Conservation (phyloP, 441 rosid species). For the Pelargonium hybrid region DNA sequence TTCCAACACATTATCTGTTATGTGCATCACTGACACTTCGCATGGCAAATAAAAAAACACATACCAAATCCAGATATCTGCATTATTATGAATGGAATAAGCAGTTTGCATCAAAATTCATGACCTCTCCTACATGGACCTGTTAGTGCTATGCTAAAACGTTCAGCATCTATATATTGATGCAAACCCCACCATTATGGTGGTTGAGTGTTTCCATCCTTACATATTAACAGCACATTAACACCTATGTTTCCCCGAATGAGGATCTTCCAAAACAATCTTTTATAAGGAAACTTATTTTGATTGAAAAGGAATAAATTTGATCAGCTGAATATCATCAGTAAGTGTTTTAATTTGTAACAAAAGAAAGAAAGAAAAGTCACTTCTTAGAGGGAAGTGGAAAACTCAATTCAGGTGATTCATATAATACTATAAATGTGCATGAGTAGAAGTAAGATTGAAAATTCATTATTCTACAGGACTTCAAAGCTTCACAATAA, state of each 20-base stretch:
- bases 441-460: neutral
- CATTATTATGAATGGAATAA: neutral
- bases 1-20: neutral
- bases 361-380: neutral
- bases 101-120: neutral
- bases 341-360: too few species aligned
- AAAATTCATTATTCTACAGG: neutral
- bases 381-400: neutral
- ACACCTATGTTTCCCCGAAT: too few species aligned
- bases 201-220: too few species aligned
- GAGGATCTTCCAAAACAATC: too few species aligned
- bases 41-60: neutral
- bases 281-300: too few species aligned
- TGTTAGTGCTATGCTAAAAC: too few species aligned
- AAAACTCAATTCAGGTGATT: too few species aligned
- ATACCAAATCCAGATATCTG: neutral
- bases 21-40: neutral
- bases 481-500: neutral
- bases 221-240: too few species aligned
- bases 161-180: neutral
- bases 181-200: too few species aligned
- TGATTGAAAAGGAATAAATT: too few species aligned
- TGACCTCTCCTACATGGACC: too few species aligned
- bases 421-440: neutral
- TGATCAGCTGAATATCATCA: too few species aligned